phyloP scores from a whole-genome alignment of 1,284 basidiomycete species.

The Sanghuangporus baumii region DNA sequence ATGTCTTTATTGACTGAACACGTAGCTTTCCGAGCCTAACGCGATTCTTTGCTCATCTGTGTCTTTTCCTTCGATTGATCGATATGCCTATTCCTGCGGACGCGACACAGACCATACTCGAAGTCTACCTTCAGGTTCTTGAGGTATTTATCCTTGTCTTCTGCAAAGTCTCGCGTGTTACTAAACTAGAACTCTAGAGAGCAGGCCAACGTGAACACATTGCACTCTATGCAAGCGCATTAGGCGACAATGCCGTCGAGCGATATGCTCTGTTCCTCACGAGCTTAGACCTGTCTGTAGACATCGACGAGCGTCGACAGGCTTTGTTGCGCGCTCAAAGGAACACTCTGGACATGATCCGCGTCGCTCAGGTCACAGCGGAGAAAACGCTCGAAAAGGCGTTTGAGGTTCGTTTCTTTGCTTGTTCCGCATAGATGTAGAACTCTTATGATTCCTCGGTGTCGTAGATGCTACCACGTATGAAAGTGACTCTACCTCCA shows the following conservation, averaged over 20 bases:
- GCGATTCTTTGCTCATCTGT: slow-evolving; percentile 95
- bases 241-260: slow-evolving; percentile 89
- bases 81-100: slow-evolving; percentile 67
- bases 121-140: slow-evolving; percentile 85
- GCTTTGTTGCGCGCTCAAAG: slow-evolving; percentile 77
- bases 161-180: neutral
- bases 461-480: slow-evolving; percentile 34
- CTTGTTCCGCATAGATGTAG: neutral
- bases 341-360: slow-evolving; percentile 77
- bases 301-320: slow-evolving; percentile 61
- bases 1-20: neutral
- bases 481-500: slow-evolving; percentile 57
- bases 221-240: slow-evolving; percentile 87
- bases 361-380: slow-evolving; percentile 80
- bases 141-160: slow-evolving; percentile 46
- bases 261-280: slow-evolving; percentile 91
- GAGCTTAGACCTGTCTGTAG: slow-evolving; percentile 69
- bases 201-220: slow-evolving; percentile 85
- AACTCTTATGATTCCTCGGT: neutral
- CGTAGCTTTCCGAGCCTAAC: slow-evolving; percentile 60
- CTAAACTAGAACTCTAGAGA: slow-evolving; percentile 32
- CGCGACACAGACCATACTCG: slow-evolving; percentile 78
- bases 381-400: slow-evolving; percentile 72
- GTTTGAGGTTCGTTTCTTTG: slow-evolving; percentile 47
- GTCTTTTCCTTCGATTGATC: slow-evolving; percentile 84